These are phyloP conservation scores for Sanguinoderma infundibulare DNA, from an alignment of 1,284 basidiomycete species.

Conservation along the genomic window DNA sequence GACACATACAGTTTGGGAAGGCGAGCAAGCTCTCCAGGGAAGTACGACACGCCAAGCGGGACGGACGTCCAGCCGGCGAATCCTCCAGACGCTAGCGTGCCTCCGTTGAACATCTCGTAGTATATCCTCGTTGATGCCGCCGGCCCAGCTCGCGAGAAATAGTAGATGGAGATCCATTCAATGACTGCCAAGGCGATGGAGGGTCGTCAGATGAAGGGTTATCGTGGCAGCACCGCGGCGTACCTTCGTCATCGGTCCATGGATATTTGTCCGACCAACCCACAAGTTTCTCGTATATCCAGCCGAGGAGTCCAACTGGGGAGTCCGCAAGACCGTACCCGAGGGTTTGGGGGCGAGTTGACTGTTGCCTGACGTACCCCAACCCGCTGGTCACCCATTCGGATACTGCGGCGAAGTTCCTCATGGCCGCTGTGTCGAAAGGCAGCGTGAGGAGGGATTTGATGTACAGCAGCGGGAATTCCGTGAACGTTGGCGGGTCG, in stretches of 20 bases:
- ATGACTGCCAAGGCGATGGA: not conserved
- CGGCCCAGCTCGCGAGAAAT: constrained; percentile 59
- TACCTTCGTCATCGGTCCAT: constrained; percentile 57
- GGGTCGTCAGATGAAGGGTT: not conserved
- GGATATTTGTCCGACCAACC: constrained; percentile 54
- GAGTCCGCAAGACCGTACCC: constrained; percentile 60
- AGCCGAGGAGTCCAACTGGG: constrained; percentile 57
- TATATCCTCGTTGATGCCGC: constrained; percentile 59
- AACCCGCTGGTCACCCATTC: not conserved
- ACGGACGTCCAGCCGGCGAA: constrained; percentile 31
- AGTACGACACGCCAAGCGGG: constrained; percentile 51
- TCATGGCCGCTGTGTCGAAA: not conserved
- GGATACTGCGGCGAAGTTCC: not conserved
- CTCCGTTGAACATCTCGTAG: constrained; percentile 39
- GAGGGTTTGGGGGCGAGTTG: constrained; percentile 59
- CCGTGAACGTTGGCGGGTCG: not conserved
- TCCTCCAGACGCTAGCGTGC: not conserved
- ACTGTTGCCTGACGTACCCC: constrained; percentile 44
- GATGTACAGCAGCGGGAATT: not conserved
- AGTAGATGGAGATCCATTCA: constrained; percentile 50
- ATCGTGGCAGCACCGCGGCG: not conserved
- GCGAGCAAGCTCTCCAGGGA: constrained; percentile 47
- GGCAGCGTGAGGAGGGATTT: not conserved
- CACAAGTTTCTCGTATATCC: constrained; percentile 64
- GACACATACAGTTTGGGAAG: constrained; percentile 44